These are phyloP conservation scores for Cryomyces antarcticus DNA, from an alignment of 495 filamentous ascomycete species.

Conservation along the genomic window DNA sequence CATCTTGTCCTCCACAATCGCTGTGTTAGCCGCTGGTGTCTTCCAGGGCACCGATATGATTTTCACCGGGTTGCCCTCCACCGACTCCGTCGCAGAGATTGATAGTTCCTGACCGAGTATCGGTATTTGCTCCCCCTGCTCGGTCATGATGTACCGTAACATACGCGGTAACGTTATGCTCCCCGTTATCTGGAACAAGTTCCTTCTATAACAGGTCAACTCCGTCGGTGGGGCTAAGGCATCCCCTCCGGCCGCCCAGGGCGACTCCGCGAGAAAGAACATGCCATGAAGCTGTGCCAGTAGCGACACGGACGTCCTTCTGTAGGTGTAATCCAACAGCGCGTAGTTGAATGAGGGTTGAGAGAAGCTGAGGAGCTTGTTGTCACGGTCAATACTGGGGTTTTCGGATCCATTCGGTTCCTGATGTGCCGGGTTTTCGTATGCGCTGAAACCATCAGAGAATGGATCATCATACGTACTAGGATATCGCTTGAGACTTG, in stretches of 20 bases:
- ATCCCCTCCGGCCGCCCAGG: constrained; percentile 43
- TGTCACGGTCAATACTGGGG: constrained; percentile 38
- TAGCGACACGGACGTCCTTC: constrained; percentile 38
- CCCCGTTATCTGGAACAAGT: constrained; percentile 76
- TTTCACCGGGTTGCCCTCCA: constrained; percentile 72
- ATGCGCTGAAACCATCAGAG: constrained; percentile 21
- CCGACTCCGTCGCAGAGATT: constrained; percentile 75
- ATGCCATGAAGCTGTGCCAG: constrained; percentile 79
- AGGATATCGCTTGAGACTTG: constrained; percentile 18
- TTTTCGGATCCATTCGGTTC: constrained; percentile 17
- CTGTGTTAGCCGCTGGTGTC: constrained; percentile 48
- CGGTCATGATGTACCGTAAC: constrained; percentile 53
- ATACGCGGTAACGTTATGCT: constrained; percentile 56
- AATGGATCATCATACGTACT: constrained; percentile 22
- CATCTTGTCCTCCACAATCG: constrained; percentile 34
- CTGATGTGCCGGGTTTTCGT: constrained; percentile 14
- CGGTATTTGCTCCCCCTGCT: constrained; percentile 54
- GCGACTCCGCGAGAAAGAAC: constrained; percentile 84
- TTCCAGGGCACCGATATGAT: constrained; percentile 92
- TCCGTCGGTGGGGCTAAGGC: constrained; percentile 50
- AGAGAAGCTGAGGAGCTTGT: constrained; percentile 66
- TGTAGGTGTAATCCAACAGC: constrained; percentile 46
- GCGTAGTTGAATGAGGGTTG: constrained; percentile 46
- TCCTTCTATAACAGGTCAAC: constrained; percentile 79
- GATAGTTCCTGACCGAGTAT: constrained; percentile 56